Percentiles rank a stretch among this genome's conserved stretches.
Evolutionary conservation across 805 yeast species (phyloP).

Genomic region (Schizosaccharomyces cryophilus): DNA sequence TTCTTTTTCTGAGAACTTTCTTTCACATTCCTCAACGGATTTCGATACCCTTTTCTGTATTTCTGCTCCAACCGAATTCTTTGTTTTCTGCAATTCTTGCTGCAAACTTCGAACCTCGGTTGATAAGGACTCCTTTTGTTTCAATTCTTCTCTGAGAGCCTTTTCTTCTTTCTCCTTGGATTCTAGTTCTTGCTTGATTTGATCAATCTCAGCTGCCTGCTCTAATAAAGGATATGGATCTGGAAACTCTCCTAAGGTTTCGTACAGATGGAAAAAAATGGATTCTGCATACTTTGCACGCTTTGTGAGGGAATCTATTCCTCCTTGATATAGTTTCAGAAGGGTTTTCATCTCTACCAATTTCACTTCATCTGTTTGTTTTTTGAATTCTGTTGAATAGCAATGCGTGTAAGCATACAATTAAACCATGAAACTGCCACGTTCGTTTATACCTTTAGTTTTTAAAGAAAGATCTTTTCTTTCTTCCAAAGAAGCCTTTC

Average conservation of each 20-base stretch:
- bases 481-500: slow-evolving; percentile 37
- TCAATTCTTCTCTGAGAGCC: slow-evolving; percentile 24
- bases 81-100: slow-evolving; percentile 32
- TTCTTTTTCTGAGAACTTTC: slow-evolving; percentile 49
- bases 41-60: slow-evolving; percentile 32
- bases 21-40: slow-evolving; percentile 48
- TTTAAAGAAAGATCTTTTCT: slow-evolving; percentile 56
- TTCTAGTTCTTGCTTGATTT: slow-evolving; percentile 28
- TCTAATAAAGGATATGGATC: slow-evolving; percentile 71
- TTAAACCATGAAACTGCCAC: background rate
- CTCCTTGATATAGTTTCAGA: slow-evolving; percentile 59
- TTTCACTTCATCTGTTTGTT: slow-evolving; percentile 41
- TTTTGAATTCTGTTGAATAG: slow-evolving; percentile 29
- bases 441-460: slow-evolving; percentile 27
- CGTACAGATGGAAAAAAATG: slow-evolving; percentile 48
- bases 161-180: slow-evolving; percentile 26
- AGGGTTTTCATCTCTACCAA: slow-evolving; percentile 39
- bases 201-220: slow-evolving; percentile 38
- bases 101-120: slow-evolving; percentile 58
- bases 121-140: slow-evolving; percentile 11
- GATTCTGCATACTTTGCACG: slow-evolving; percentile 54
- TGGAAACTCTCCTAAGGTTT: slow-evolving; percentile 66
- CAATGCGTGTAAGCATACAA: background rate
- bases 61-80: slow-evolving; percentile 33
- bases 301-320: slow-evolving; percentile 59